Evolutionary conservation across 257 asterid genomes (phyloP).

Genomic region (Gardenia jasminoides): DNA sequence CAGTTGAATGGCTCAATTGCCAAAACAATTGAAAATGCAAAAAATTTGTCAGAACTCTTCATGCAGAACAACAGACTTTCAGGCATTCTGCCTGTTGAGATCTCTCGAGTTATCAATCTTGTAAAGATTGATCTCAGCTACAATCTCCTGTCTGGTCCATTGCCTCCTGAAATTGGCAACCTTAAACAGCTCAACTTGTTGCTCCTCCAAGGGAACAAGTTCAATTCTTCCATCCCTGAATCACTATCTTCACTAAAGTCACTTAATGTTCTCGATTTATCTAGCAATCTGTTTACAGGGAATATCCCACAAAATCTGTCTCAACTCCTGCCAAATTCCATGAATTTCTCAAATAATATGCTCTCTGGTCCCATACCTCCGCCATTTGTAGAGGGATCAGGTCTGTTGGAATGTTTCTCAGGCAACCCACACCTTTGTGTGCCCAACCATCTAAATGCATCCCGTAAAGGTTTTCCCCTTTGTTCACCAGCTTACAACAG

Average conservation of each 20-base stretch:
- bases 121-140: slow-evolving; percentile 78
- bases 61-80: slow-evolving; percentile 74
- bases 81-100: slow-evolving; percentile 67
- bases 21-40: slow-evolving; percentile 43
- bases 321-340: slow-evolving; percentile 59
- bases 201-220: slow-evolving; percentile 58
- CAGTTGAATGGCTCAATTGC: slow-evolving; percentile 56
- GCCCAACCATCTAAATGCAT: slow-evolving; percentile 28
- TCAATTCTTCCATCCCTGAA: slow-evolving; percentile 68
- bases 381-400: slow-evolving; percentile 49
- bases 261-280: slow-evolving; percentile 78
- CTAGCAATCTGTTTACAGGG: slow-evolving; percentile 58
- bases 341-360: slow-evolving; percentile 72
- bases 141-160: slow-evolving; percentile 68
- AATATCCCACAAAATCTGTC: slow-evolving; percentile 53
- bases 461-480: slow-evolving; percentile 28
- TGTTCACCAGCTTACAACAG: slow-evolving; percentile 39
- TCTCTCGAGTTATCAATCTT: slow-evolving; percentile 52
- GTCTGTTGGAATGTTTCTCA: slow-evolving; percentile 65
- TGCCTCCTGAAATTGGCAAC: slow-evolving; percentile 64
- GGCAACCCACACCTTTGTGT: slow-evolving; percentile 72
- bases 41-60: slow-evolving; percentile 73
- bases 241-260: slow-evolving; percentile 55
- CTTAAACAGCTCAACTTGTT: slow-evolving; percentile 61
- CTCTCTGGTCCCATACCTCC: slow-evolving; percentile 82